These are phyloP conservation scores for Ceratocystis lukuohia DNA, from an alignment of 2,329 filamentous ascomycete species.

Conservation along the genomic window DNA sequence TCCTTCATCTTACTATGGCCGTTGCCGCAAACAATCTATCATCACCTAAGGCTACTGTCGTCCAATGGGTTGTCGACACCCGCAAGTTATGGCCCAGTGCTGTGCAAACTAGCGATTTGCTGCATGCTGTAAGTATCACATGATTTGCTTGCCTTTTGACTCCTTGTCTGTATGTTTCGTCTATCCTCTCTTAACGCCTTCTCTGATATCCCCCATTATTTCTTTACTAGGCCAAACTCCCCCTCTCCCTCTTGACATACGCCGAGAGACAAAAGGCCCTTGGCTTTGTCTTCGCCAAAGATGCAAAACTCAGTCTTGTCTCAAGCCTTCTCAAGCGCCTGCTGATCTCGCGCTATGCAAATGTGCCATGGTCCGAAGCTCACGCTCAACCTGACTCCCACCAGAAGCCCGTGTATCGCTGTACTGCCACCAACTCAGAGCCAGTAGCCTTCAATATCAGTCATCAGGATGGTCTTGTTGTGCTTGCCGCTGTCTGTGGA, in stretches of 20 bases:
- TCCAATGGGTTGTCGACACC: constrained; percentile 52
- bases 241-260: constrained; percentile 38
- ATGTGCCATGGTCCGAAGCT: constrained; percentile 48
- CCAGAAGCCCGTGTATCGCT: constrained; percentile 41
- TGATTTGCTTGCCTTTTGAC: not conserved
- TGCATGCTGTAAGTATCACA: constrained; percentile 30
- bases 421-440: constrained; percentile 34
- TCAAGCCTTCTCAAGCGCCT: constrained; percentile 64
- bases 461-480: constrained; percentile 64
- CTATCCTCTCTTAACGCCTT: not conserved
- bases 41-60: constrained; percentile 24
- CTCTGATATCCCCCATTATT: not conserved
- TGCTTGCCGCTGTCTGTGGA: constrained; percentile 42
- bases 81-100: constrained; percentile 43
- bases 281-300: constrained; percentile 51
- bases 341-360: constrained; percentile 45
- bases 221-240: constrained; percentile 36
- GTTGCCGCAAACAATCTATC: constrained; percentile 15
- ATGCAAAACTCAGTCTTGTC: constrained; percentile 61
- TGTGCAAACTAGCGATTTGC: constrained; percentile 35
- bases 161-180: not conserved
- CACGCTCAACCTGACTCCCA: constrained; percentile 41
- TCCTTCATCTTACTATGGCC: not conserved
- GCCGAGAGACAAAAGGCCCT: constrained; percentile 46
- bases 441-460: constrained; percentile 59